Percentiles rank a stretch among this genome's conserved stretches.
Conservation (phyloP, 805 yeast genomes). For the Yamadazyma nakazawae region DNA sequence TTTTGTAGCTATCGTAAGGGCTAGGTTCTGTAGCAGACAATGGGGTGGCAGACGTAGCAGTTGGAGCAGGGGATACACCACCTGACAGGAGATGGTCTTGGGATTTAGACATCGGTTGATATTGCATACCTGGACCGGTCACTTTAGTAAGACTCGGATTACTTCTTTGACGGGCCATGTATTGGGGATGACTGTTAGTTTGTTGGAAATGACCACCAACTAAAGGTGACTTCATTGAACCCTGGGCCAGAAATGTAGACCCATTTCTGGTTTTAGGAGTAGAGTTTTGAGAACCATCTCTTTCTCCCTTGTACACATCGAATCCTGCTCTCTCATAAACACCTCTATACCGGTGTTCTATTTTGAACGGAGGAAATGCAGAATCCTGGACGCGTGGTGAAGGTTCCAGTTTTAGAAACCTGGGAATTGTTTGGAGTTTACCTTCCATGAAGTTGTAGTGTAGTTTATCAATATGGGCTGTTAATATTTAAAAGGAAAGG, state of each 20-base stretch:
- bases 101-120: neutral
- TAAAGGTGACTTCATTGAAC: neutral
- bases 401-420: constrained; percentile 19
- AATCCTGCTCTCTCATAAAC: constrained; percentile 84
- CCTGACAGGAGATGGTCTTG: neutral
- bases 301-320: constrained; percentile 37
- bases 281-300: neutral
- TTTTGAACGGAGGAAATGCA: constrained; percentile 69
- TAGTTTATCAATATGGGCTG: no score
- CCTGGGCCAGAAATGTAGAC: constrained; percentile 7
- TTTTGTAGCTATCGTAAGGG: neutral
- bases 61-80: neutral
- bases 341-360: constrained; percentile 58
- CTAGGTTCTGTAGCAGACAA: neutral
- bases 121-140: neutral
- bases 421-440: constrained; percentile 14
- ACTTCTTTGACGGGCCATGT: neutral
- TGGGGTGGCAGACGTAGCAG: neutral
- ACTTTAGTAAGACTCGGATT: neutral
- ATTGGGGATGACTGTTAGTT: neutral
- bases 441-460: constrained; percentile 1
- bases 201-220: neutral
- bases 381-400: constrained; percentile 35
- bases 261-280: constrained; percentile 9
- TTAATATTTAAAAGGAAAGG: no score